These are phyloP conservation scores for Cyclotella baltica DNA, from an alignment of 108 stramenopile genomes.

Conservation along the genomic window DNA sequence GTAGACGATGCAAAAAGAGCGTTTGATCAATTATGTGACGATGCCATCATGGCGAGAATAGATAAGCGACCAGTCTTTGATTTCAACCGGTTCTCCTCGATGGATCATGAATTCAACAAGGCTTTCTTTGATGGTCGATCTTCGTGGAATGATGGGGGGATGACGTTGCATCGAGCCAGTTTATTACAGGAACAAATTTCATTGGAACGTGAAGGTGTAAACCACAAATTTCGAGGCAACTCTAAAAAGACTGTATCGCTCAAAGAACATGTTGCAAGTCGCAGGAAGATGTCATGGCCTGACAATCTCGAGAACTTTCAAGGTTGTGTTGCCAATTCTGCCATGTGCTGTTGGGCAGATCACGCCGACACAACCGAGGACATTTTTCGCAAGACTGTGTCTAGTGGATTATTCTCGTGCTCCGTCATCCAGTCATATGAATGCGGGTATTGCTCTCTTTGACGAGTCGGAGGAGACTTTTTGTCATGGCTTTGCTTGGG, in stretches of 20 bases:
- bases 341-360: constrained; percentile 14
- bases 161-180: background rate
- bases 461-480: background rate
- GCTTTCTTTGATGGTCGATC: constrained; percentile 3
- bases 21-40: background rate
- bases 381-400: background rate
- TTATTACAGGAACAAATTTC: background rate
- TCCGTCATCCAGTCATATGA: background rate
- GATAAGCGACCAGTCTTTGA: background rate
- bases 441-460: background rate
- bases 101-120: constrained; percentile 9
- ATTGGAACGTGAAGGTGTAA: background rate
- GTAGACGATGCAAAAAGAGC: background rate
- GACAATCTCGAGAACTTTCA: constrained; percentile 1
- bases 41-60: background rate
- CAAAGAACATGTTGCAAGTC: background rate
- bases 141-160: background rate
- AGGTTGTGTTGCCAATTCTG: background rate
- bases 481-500: constrained; percentile 21
- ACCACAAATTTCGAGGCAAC: background rate
- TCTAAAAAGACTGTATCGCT: background rate
- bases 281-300: background rate
- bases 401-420: constrained; percentile 13
- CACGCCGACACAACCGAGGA: background rate
- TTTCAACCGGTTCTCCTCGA: background rate